Evolutionary conservation across 2,329 filamentous ascomycete genomes (phyloP).

Genomic region (Stagonosporopsis rhizophila): DNA sequence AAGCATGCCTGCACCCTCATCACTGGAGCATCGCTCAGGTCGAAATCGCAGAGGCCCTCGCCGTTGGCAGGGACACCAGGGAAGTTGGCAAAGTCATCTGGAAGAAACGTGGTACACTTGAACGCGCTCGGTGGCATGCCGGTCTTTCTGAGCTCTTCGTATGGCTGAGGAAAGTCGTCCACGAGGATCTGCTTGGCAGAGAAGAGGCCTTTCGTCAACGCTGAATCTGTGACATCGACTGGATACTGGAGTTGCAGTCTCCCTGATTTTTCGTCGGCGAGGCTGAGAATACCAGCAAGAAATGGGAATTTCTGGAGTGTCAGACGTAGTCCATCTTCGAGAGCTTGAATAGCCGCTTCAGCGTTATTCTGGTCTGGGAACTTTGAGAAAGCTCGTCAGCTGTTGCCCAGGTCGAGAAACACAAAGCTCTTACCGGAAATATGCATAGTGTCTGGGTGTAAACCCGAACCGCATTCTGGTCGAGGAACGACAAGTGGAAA

Average conservation of each 20-base stretch:
- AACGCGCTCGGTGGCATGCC: constrained; percentile 46
- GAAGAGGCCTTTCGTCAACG: constrained; percentile 27
- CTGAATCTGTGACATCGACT: constrained; percentile 25
- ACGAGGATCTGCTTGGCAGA: constrained; percentile 29
- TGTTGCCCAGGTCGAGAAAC: not conserved
- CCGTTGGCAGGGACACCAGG: constrained; percentile 35
- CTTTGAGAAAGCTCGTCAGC: constrained; percentile 14
- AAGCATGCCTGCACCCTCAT: constrained; percentile 45
- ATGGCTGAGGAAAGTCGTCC: constrained; percentile 33
- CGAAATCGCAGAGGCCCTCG: constrained; percentile 40
- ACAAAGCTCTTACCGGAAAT: constrained; percentile 33
- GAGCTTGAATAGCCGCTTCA: constrained; percentile 36
- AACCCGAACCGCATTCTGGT: constrained; percentile 43
- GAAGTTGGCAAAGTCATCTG: constrained; percentile 38
- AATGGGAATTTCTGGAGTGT: constrained; percentile 39
- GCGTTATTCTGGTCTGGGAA: constrained; percentile 38
- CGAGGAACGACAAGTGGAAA: constrained; percentile 40
- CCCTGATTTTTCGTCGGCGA: constrained; percentile 32
- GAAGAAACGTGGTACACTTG: constrained; percentile 38
- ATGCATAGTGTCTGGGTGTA: constrained; percentile 42
- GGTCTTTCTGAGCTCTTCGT: constrained; percentile 37
- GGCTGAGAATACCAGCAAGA: constrained; percentile 40
- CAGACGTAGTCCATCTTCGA: constrained; percentile 31
- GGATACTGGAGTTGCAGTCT: constrained; percentile 40
- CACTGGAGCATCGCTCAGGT: constrained; percentile 34